Percentiles rank a stretch among this genome's conserved stretches.
Evolutionary conservation across 2,329 filamentous ascomycete genomes (phyloP).

Genomic region (Colletotrichum graminicola): DNA sequence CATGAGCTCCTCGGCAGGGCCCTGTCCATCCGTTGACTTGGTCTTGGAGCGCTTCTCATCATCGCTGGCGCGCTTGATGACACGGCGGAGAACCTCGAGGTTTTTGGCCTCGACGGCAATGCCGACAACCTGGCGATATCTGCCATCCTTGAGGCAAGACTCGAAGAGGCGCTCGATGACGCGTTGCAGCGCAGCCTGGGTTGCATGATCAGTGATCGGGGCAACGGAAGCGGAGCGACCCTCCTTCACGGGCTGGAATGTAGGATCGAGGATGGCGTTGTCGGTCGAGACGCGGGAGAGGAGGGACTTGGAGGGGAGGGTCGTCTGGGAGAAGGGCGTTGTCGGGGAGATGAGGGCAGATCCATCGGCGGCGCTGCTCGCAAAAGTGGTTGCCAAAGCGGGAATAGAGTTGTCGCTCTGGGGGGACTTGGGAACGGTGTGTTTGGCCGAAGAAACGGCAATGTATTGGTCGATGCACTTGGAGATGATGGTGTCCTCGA

Average conservation of each 20-base stretch:
- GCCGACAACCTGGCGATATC: slow-evolving; percentile 95
- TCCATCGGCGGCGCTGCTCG: slow-evolving; percentile 74
- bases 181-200: slow-evolving; percentile 82
- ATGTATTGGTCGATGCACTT: slow-evolving; percentile 99
- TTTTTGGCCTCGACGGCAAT: slow-evolving; percentile 97
- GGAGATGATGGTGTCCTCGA: slow-evolving; percentile 98
- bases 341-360: slow-evolving; percentile 85
- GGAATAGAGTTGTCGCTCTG: slow-evolving; percentile 63
- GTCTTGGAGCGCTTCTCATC: slow-evolving; percentile 81
- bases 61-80: slow-evolving; percentile 89
- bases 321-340: slow-evolving; percentile 94
- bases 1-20: slow-evolving; percentile 87
- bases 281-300: slow-evolving; percentile 84
- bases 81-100: slow-evolving; percentile 84
- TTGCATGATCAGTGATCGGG: slow-evolving; percentile 75
- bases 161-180: slow-evolving; percentile 93
- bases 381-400: slow-evolving; percentile 85
- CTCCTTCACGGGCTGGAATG: slow-evolving; percentile 67
- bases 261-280: slow-evolving; percentile 71
- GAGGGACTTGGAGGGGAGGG: slow-evolving; percentile 92
- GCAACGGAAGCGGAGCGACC: slow-evolving; percentile 72
- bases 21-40: slow-evolving; percentile 66
- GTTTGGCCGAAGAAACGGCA: slow-evolving; percentile 71
- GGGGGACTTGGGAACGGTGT: slow-evolving; percentile 59
- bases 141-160: slow-evolving; percentile 85